A percentile compares a stretch with the other conserved stretches of the same genome.
phyloP scores from a whole-genome alignment of 192 early-diverging fungal genomes.

The Chytriomyces hyalinus region DNA sequence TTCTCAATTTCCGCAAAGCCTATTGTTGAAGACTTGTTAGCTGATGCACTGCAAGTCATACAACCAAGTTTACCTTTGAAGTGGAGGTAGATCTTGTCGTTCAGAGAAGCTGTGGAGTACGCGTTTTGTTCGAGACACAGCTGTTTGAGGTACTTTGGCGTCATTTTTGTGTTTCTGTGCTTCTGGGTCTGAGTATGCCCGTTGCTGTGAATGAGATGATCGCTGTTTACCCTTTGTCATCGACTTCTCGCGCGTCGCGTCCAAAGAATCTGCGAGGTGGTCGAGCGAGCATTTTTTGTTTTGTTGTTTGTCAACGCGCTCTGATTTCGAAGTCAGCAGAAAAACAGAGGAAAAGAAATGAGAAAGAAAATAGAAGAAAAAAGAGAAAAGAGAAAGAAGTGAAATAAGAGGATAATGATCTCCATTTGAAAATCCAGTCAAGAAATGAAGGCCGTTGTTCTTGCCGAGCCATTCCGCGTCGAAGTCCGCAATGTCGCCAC shows the following conservation, averaged over 20 bases:
- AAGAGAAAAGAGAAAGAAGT: no score
- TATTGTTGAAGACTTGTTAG: conserved; percentile 11
- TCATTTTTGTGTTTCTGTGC: conserved; percentile 64
- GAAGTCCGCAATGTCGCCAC: neutral
- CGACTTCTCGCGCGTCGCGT: conserved; percentile 41
- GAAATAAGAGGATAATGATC: no score
- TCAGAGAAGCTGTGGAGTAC: conserved; percentile 63
- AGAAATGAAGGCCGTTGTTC: conserved; percentile 25
- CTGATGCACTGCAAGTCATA: neutral
- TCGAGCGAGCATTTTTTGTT: conserved; percentile 8
- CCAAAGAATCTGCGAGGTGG: conserved; percentile 29
- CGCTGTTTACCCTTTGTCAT: conserved; percentile 47
- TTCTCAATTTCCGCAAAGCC: conserved; percentile 67
- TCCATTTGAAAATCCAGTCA: neutral
- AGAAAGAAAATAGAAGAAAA: no score
- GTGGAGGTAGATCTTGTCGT: conserved; percentile 67
- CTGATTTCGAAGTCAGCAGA: no score
- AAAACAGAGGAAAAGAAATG: no score
- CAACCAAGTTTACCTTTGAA: conserved; percentile 57
- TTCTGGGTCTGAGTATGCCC: neutral
- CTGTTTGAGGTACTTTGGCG: conserved; percentile 58
- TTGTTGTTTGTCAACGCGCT: no score
- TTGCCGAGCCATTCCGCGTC: conserved; percentile 8
- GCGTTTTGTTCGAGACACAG: conserved; percentile 66
- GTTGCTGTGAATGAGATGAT: neutral